Conservation (phyloP, 2,329 filamentous ascomycete species). For the Ceratocystis alfenasii region DNA sequence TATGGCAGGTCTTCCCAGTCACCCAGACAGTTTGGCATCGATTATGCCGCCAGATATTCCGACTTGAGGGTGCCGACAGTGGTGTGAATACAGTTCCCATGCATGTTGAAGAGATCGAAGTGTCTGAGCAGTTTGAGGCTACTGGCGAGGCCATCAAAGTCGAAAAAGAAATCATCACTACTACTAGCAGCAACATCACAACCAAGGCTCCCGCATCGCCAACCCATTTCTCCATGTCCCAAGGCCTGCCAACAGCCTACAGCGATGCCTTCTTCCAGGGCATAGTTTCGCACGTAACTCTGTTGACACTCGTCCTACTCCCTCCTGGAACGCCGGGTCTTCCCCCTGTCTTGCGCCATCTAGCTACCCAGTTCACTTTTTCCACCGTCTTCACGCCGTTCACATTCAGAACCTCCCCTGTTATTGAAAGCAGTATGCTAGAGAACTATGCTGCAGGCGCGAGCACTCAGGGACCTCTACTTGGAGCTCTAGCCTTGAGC, state of each 20-base stretch:
- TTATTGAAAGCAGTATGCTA: neutral
- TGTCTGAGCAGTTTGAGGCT: neutral
- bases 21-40: neutral
- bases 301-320: neutral
- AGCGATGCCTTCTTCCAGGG: slow-evolving; percentile 4
- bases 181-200: neutral
- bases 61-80: neutral
- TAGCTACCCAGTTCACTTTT: neutral
- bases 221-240: neutral
- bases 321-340: neutral
- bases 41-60: neutral
- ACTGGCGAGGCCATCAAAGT: neutral
- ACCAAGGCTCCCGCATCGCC: neutral
- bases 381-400: slow-evolving; percentile 1
- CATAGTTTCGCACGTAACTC: neutral
- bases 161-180: neutral
- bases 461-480: neutral
- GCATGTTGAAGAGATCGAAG: neutral
- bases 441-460: neutral
- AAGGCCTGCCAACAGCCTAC: neutral
- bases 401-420: slow-evolving; percentile 3
- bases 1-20: slow-evolving; percentile 19
- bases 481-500: neutral
- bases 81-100: neutral
- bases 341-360: neutral